A percentile compares a stretch with the other conserved stretches of the same genome.
Conservation (phyloP, 257 asterid genomes). For the Vinca minor region DNA sequence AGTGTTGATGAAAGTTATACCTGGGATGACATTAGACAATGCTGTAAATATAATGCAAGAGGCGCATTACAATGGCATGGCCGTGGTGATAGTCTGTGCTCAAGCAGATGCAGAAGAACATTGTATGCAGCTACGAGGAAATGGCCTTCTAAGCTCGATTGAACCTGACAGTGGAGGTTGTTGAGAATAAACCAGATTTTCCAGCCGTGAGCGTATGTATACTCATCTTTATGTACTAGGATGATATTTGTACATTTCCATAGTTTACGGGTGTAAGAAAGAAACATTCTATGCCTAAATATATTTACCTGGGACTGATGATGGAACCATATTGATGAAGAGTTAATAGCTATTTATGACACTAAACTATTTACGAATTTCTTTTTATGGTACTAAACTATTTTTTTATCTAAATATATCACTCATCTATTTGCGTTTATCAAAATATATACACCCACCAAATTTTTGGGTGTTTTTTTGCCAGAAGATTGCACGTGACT, state of each 20-base stretch:
- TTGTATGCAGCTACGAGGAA: conserved; percentile 83
- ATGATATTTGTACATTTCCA: conserved; percentile 21
- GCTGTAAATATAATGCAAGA: conserved; percentile 97
- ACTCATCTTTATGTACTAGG: conserved; percentile 7
- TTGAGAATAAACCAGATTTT: conserved; percentile 22
- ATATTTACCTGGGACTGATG: background rate
- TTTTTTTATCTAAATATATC: too few species aligned
- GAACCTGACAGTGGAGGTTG: conserved; percentile 85
- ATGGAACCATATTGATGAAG: background rate
- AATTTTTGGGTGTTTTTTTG: too few species aligned
- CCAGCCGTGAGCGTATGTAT: too few species aligned
- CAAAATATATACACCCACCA: too few species aligned
- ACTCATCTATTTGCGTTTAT: too few species aligned
- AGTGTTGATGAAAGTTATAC: conserved; percentile 94
- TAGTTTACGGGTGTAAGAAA: conserved; percentile 11
- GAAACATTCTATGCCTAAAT: background rate
- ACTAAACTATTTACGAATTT: too few species aligned
- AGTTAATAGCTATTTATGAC: too few species aligned
- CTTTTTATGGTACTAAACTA: too few species aligned
- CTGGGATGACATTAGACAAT: conserved; percentile 86
- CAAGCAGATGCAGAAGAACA: conserved; percentile 94
- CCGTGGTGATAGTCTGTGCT: conserved; percentile 80
- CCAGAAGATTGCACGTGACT: too few species aligned
- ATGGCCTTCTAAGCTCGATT: conserved; percentile 80
- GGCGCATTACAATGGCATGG: conserved; percentile 70